These are phyloP conservation scores for Aureobasidium sp. DNA, from an alignment of 2,329 filamentous ascomycete species.

Conservation along the genomic window DNA sequence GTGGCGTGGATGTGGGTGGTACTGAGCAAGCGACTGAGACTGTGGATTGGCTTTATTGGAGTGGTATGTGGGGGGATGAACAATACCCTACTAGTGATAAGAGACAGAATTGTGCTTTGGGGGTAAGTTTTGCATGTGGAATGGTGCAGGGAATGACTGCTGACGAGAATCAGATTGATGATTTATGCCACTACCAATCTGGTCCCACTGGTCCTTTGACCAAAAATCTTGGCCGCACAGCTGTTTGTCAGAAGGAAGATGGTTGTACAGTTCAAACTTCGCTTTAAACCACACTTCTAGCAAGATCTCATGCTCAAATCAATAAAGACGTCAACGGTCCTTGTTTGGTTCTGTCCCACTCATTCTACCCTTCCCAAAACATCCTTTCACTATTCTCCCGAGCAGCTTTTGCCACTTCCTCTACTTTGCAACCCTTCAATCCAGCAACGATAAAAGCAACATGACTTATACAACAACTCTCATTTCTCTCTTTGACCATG, in stretches of 20 bases:
- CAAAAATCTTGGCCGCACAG: neutral
- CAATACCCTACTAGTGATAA: neutral
- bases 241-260: neutral
- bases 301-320: no score
- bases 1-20: neutral
- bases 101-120: constrained; percentile 1
- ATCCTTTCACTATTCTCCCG: constrained; percentile 30
- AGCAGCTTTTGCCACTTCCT: constrained; percentile 35
- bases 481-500: constrained; percentile 45
- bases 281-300: neutral
- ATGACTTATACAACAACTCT: constrained; percentile 40
- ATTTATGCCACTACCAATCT: constrained; percentile 2
- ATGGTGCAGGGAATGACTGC: neutral
- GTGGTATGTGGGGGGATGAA: constrained; percentile 5
- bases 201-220: constrained; percentile 4
- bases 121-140: neutral
- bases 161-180: neutral
- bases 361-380: constrained; percentile 17
- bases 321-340: no score
- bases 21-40: neutral
- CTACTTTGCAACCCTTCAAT: constrained; percentile 34
- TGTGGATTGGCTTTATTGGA: constrained; percentile 1
- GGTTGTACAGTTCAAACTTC: neutral
- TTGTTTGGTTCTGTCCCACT: neutral
- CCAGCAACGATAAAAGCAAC: constrained; percentile 42